A percentile compares a stretch with the other conserved stretches of the same genome.
phyloP scores from a whole-genome alignment of 2,329 filamentous ascomycete species.

The Colletotrichum orchidophilum region DNA sequence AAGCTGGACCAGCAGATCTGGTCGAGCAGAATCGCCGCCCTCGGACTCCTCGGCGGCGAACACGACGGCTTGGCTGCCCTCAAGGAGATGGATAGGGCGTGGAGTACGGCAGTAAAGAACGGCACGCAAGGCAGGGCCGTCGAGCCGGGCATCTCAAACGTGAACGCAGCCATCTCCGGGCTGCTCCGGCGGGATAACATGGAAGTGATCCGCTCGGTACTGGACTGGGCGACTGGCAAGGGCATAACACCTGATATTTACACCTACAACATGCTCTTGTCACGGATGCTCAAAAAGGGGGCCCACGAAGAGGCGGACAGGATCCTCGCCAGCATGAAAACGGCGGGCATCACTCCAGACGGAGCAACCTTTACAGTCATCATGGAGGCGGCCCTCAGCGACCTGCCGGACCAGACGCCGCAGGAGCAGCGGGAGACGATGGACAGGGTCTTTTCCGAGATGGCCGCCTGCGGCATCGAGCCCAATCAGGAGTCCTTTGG shows the following conservation, averaged over 20 bases:
- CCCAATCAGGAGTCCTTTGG: constrained; percentile 73
- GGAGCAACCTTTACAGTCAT: constrained; percentile 79
- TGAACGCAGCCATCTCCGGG: constrained; percentile 77
- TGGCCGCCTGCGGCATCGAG: constrained; percentile 65
- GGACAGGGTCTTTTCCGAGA: constrained; percentile 62
- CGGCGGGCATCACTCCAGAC: constrained; percentile 65
- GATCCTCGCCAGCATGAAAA: constrained; percentile 69
- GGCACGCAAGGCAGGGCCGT: constrained; percentile 49
- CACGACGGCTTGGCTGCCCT: constrained; percentile 70
- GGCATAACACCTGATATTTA: constrained; percentile 65
- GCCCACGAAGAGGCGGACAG: constrained; percentile 57
- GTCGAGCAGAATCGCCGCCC: constrained; percentile 74
- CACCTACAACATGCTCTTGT: constrained; percentile 77
- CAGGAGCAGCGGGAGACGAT: constrained; percentile 64
- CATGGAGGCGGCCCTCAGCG: constrained; percentile 65
- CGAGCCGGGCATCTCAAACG: constrained; percentile 68
- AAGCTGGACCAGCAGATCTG: constrained; percentile 73
- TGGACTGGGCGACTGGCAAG: constrained; percentile 67
- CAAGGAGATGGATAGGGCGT: constrained; percentile 71
- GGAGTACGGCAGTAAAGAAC: constrained; percentile 55
- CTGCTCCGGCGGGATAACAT: constrained; percentile 62
- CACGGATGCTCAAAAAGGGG: constrained; percentile 62
- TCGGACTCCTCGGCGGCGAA: constrained; percentile 65
- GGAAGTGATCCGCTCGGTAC: constrained; percentile 60
- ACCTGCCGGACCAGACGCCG: constrained; percentile 49